Percentiles rank a stretch among this genome's conserved stretches.
Conservation (phyloP, 495 filamentous ascomycete species). For the Aspergillus coremiiformis region DNA sequence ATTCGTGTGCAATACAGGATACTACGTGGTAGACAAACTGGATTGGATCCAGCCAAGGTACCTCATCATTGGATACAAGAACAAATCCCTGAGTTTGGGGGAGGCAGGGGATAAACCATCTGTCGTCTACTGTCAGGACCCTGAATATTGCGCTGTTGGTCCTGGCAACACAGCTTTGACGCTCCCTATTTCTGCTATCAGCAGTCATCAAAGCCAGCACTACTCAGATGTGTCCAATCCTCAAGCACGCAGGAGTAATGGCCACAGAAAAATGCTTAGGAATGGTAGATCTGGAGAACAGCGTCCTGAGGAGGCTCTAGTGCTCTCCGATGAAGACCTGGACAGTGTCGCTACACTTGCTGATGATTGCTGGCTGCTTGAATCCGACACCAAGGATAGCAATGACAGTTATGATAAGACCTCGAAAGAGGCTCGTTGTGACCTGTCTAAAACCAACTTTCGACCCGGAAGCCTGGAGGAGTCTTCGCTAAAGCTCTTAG, state of each 20-base stretch:
- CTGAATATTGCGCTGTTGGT: constrained; percentile 36
- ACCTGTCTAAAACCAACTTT: constrained; percentile 50
- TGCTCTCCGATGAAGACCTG: neutral
- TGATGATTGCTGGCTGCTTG: constrained; percentile 9
- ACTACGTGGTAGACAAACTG: constrained; percentile 65
- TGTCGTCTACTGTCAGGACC: constrained; percentile 50
- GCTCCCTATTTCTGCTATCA: constrained; percentile 47
- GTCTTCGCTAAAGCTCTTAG: constrained; percentile 48
- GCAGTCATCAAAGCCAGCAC: constrained; percentile 22
- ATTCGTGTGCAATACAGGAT: constrained; percentile 48
- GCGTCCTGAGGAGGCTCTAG: neutral
- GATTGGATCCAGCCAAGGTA: constrained; percentile 94
- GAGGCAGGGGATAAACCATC: constrained; percentile 17
- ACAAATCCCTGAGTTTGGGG: neutral
- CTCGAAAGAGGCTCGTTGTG: neutral
- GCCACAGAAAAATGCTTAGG: no score
- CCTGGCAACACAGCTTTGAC: constrained; percentile 2
- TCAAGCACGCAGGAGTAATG: neutral
- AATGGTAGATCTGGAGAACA: neutral
- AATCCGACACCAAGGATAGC: neutral
- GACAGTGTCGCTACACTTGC: constrained; percentile 9
- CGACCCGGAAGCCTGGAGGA: constrained; percentile 54
- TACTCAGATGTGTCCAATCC: no score
- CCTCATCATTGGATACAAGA: constrained; percentile 54
- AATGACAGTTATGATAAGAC: neutral